Evolutionary conservation across 495 filamentous ascomycete genomes (phyloP), one percentile per base, ranked within the genome.

Genomic region (Talaromyces nanjingensis): DNA sequence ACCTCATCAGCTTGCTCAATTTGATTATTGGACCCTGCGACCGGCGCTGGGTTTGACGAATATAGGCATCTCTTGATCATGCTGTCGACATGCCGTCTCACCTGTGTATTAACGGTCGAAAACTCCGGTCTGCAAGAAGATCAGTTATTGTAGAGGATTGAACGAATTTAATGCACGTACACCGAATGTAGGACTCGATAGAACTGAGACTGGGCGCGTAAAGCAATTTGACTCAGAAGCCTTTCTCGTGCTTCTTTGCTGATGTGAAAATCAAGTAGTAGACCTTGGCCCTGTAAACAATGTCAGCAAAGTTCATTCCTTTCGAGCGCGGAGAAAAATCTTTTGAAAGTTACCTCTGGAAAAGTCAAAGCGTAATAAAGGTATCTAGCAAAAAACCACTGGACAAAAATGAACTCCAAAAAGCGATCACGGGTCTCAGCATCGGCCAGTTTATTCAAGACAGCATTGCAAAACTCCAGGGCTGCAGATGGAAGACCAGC

Each of bases 381-480:
- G 76, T 91, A 97, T 52, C 87, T 88, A 33, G 90, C 88, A 71
- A 97, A 97, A 67, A 96, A 88, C 89, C 93, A 98, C 70, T 92
- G 92, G 58, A 87, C 85, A 66, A 96, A 87, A 63, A 97, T 81
- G 77, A 91, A 93, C 68, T 84, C 85, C 64, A 88, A 81, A 45
- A 91, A 91, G 63, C 83, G 84, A 63, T 87, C 84, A 66, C 89
- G 86, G 62, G 79, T 85, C 65, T 89, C 88, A 59, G 82, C 83
- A 66, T 80, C 79, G 52, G 91, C 85, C 64, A 98, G 76, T 70
- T 91, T 93, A 64, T 83, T 81, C 6, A 96, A 76, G 65, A 97
- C 90, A 65, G 90, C 89, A 75, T 87, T 88, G 61, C 90, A 88
- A 65, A 98, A 84, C 69, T 91, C 87, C 66, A 96, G 74, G 42